Conservation (phyloP, 768 basidiomycete species). For the Tubosaeta sp. region DNA sequence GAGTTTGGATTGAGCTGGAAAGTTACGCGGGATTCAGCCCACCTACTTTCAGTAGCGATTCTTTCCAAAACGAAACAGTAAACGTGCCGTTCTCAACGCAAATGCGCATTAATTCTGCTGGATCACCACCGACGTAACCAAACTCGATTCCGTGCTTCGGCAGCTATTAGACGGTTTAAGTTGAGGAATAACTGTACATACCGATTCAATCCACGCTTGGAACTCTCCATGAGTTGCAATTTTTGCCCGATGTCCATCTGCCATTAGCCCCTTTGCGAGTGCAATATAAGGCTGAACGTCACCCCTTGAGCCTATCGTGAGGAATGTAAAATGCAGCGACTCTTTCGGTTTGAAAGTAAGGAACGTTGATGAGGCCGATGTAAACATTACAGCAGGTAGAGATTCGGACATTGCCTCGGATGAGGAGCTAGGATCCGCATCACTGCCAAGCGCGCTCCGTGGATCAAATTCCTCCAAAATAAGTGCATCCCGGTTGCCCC, state of each 20-base stretch:
- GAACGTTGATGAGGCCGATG: constrained; percentile 92
- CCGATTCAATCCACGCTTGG: constrained; percentile 90
- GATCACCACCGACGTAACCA: constrained; percentile 92
- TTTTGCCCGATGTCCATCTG: constrained; percentile 81
- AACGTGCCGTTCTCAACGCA: constrained; percentile 99
- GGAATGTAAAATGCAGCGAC: constrained; percentile 83
- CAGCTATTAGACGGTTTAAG: constrained; percentile 5
- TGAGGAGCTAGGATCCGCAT: constrained; percentile 41
- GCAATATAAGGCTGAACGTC: constrained; percentile 99
- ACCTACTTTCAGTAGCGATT: constrained; percentile 79
- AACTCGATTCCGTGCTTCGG: constrained; percentile 92
- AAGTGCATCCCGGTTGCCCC: constrained; percentile 65
- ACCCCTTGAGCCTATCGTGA: constrained; percentile 94
- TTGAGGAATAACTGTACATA: constrained; percentile 37
- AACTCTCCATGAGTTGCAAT: constrained; percentile 98
- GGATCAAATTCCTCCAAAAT: constrained; percentile 84
- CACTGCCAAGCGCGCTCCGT: constrained; percentile 31
- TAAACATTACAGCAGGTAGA: constrained; percentile 92
- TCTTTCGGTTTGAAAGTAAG: constrained; percentile 91
- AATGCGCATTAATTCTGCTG: constrained; percentile 95
- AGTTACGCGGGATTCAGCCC: neutral
- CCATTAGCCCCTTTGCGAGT: constrained; percentile 84
- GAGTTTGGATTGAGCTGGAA: constrained; percentile 4
- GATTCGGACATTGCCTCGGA: constrained; percentile 63
- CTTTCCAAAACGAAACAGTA: constrained; percentile 91